Percentiles rank a stretch among this genome's conserved stretches.
Evolutionary conservation across 2,329 filamentous ascomycete species (phyloP).

Genomic region (Zelopaecilomyces penicillatus): DNA sequence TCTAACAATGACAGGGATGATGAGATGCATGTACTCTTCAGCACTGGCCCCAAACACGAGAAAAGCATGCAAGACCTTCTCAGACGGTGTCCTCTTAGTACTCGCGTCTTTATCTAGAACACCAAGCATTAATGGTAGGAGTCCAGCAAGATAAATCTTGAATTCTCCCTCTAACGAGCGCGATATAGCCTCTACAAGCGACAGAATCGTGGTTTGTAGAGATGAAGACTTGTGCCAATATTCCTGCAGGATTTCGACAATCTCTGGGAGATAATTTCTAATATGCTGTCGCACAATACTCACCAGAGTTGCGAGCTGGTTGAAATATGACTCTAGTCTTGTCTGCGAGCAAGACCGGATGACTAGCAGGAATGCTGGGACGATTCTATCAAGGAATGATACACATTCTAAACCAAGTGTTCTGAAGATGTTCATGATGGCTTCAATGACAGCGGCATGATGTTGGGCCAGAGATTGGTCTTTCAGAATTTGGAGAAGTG

Average conservation of each 20-base stretch:
- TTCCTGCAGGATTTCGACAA: conserved; percentile 77
- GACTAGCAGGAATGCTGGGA: conserved; percentile 85
- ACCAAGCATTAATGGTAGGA: conserved; percentile 89
- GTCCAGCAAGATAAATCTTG: conserved; percentile 83
- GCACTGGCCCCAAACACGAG: conserved; percentile 90
- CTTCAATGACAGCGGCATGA: conserved; percentile 89
- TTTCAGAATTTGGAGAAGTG: conserved; percentile 82
- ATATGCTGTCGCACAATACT: conserved; percentile 96
- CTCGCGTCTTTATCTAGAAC: conserved; percentile 81
- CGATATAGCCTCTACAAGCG: conserved; percentile 87
- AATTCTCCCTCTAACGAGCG: conserved; percentile 94
- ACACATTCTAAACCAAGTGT: conserved; percentile 95
- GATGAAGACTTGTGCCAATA: conserved; percentile 79
- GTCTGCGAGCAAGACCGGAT: conserved; percentile 72
- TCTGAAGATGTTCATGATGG: conserved; percentile 97
- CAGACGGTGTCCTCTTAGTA: conserved; percentile 68
- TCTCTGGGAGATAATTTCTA: conserved; percentile 76
- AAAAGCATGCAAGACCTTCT: conserved; percentile 89
- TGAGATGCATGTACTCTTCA: conserved; percentile 98
- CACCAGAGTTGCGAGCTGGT: conserved; percentile 85
- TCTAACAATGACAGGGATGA: conserved; percentile 88
- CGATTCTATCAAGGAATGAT: conserved; percentile 85
- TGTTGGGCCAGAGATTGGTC: conserved; percentile 85
- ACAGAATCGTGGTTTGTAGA: conserved; percentile 84
- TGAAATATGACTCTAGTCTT: conserved; percentile 92